phyloP scores from a whole-genome alignment of 352 stramenopile species.

The Globisporangium echinulatum region DNA sequence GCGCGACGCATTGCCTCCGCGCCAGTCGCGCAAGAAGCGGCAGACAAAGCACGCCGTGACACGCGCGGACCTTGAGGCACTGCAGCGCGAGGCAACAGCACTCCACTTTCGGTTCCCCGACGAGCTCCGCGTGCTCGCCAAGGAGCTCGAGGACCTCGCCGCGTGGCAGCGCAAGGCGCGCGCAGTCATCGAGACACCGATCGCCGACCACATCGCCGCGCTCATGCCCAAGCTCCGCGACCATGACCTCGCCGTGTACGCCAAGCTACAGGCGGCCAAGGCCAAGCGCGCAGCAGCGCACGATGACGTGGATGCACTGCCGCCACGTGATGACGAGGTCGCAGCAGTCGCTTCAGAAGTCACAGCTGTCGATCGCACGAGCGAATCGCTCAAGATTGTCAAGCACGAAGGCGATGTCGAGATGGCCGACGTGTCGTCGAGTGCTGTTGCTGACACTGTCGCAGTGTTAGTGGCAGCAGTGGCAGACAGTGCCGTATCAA shows the following conservation, averaged over 20 bases:
- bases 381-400: not conserved
- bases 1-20: slow-evolving; percentile 60
- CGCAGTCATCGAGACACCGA: slow-evolving; percentile 34
- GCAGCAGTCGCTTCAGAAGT: not conserved
- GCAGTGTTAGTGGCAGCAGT: not conserved
- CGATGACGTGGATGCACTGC: not conserved
- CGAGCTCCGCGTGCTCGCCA: slow-evolving; percentile 63
- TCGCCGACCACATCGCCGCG: slow-evolving; percentile 25
- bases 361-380: not conserved
- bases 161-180: slow-evolving; percentile 60
- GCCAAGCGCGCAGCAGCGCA: slow-evolving; percentile 19
- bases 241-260: slow-evolving; percentile 60
- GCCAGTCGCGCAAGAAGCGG: slow-evolving; percentile 77
- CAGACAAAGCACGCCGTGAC: slow-evolving; percentile 57
- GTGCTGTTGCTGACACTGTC: not conserved
- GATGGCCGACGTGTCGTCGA: not conserved
- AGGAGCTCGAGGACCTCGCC: slow-evolving; percentile 63
- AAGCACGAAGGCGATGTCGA: not conserved
- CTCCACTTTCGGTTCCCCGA: slow-evolving; percentile 74
- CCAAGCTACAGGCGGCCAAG: slow-evolving; percentile 49
- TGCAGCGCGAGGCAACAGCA: slow-evolving; percentile 49
- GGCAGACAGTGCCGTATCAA: not conserved
- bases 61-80: slow-evolving; percentile 39
- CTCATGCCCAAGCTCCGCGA: slow-evolving; percentile 43
- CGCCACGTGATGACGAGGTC: not conserved